These are phyloP conservation scores for Aulographum hederae DNA, from an alignment of 2,329 filamentous ascomycete genomes.

Conservation along the genomic window DNA sequence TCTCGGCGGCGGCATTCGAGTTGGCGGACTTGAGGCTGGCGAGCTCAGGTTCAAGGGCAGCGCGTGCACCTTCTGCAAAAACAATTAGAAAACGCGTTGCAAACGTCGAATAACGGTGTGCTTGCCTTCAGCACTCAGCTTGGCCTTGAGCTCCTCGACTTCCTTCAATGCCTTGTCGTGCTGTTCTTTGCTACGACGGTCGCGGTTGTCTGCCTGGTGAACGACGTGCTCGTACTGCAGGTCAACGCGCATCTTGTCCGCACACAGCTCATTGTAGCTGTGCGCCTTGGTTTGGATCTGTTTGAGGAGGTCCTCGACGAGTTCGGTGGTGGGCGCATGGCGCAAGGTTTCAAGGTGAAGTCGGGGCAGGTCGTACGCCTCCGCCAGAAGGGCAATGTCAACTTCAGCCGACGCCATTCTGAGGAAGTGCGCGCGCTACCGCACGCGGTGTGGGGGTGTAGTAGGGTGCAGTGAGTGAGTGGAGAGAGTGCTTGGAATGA, in stretches of 20 bases:
- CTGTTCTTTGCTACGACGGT: conserved; percentile 62
- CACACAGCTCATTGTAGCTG: conserved; percentile 63
- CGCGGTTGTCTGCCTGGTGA: conserved; percentile 64
- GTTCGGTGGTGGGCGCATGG: conserved; percentile 55
- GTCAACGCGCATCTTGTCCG: conserved; percentile 75
- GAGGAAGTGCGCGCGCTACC: not conserved
- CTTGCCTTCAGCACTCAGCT: conserved; percentile 67
- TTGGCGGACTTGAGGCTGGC: conserved; percentile 59
- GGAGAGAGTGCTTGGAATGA: conserved; percentile 1
- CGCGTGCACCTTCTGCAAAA: conserved; percentile 51
- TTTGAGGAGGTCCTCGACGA: conserved; percentile 57
- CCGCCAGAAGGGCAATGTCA: conserved; percentile 56
- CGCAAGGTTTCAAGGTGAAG: conserved; percentile 40
- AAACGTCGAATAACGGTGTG: too few species aligned
- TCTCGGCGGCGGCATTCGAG: conserved; percentile 53
- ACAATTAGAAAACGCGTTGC: conserved; percentile 1
- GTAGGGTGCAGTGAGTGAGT: conserved; percentile 9
- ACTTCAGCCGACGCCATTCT: conserved; percentile 41
- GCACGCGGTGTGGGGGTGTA: not conserved
- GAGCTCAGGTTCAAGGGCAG: conserved; percentile 64
- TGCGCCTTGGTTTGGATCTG: conserved; percentile 63
- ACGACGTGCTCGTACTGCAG: conserved; percentile 89
- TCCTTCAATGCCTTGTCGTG: conserved; percentile 74
- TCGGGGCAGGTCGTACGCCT: conserved; percentile 52
- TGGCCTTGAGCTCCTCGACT: conserved; percentile 61